A percentile compares a stretch with the other conserved stretches of the same genome.
Conservation (phyloP, 257 asterid genomes). For the Nicotiana knightiana region DNA sequence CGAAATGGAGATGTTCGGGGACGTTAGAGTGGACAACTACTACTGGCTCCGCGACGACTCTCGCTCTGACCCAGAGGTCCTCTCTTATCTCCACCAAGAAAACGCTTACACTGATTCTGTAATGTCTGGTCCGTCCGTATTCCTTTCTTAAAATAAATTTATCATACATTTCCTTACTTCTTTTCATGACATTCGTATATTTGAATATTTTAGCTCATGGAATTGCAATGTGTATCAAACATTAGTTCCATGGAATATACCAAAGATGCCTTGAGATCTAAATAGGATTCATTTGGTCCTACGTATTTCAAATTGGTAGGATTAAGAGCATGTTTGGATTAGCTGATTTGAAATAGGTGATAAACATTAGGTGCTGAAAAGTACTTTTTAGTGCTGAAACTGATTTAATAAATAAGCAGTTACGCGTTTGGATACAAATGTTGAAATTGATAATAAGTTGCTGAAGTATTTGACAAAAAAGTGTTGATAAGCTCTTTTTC, state of each 20-base stretch:
- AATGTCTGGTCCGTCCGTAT: slow-evolving; percentile 76
- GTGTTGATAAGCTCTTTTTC: too few relatives aligned
- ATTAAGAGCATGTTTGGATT: neutral
- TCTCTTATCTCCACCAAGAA: slow-evolving; percentile 59
- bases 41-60: slow-evolving; percentile 98
- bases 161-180: neutral
- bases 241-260: neutral
- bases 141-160: neutral
- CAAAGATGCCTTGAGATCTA: neutral
- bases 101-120: slow-evolving; percentile 56
- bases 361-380: too few relatives aligned
- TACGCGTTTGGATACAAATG: too few relatives aligned
- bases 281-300: neutral
- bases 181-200: neutral
- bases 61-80: slow-evolving; percentile 57
- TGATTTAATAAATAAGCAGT: too few relatives aligned
- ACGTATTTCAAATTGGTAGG: neutral
- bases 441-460: too few relatives aligned
- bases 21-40: slow-evolving; percentile 72
- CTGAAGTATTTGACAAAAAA: too few relatives aligned
- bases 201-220: neutral
- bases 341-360: too few relatives aligned
- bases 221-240: neutral
- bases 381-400: too few relatives aligned
- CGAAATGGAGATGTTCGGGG: slow-evolving; percentile 93